A percentile compares a stretch with the other conserved stretches of the same genome.
These are phyloP conservation scores for Sphagnum contortum DNA, from an alignment of 225 moss, liverwort and hornwort genomes.

Conservation along the genomic window DNA sequence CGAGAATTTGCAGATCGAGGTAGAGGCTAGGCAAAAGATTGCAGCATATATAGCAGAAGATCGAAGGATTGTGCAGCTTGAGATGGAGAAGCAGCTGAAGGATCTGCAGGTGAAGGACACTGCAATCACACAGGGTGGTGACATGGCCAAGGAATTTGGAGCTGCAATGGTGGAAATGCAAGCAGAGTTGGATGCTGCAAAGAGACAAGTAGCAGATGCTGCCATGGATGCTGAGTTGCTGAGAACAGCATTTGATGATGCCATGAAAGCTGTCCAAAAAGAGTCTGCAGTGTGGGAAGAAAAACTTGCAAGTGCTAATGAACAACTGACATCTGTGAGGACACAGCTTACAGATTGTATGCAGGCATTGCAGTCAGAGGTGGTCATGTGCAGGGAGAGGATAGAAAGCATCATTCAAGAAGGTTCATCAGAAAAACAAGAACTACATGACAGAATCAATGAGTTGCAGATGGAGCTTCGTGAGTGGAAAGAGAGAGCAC, in stretches of 20 bases:
- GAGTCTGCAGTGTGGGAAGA: conserved; percentile 30
- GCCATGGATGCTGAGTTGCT: conserved; percentile 16
- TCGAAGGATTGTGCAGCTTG: conserved; percentile 10
- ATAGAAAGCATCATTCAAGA: conserved; percentile 3
- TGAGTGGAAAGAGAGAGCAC: too few relatives aligned
- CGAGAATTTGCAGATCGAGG: conserved; percentile 23
- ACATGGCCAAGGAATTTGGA: conserved; percentile 10
- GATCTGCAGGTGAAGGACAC: conserved; percentile 2
- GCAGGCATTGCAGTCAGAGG: conserved; percentile 23
- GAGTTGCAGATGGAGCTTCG: conserved; percentile 11
- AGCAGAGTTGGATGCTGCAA: conserved; percentile 29
- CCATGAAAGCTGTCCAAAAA: conserved; percentile 9
- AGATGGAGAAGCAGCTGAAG: conserved; percentile 17
- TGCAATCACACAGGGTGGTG: conserved; percentile 1
- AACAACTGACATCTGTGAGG: conserved; percentile 13
- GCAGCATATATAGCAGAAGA: conserved; percentile 28
- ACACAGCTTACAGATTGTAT: conserved; percentile 15
- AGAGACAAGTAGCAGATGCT: conserved; percentile 16
- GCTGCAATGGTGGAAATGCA: conserved; percentile 14
- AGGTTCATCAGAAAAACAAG: too few relatives aligned
- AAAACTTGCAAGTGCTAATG: conserved; percentile 18
- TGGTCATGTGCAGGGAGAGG: conserved; percentile 1
- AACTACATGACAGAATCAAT: too few relatives aligned
- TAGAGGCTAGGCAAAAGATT: conserved; percentile 28
- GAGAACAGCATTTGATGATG: conserved; percentile 10